Evolutionary conservation across 2,329 filamentous ascomycete genomes (phyloP), one percentile per base, ranked within the genome.

Genomic region (Aspergillus versicolor): DNA sequence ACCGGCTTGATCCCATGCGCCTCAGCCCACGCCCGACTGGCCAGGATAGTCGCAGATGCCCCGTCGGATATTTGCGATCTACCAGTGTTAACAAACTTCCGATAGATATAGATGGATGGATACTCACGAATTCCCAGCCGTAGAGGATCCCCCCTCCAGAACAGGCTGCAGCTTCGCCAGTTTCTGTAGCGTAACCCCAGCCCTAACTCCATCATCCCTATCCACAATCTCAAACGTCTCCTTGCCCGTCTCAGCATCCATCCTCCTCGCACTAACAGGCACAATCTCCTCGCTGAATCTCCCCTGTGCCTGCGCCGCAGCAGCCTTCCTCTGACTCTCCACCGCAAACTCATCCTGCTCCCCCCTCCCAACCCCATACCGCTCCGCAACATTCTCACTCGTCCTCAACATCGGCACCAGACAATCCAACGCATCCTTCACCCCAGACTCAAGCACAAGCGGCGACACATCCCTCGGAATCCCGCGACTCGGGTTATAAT

Each of bases 321-420:
- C 92, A 17, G 93, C 93, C 45, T 91, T 83, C 65, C 86, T 83
- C 80, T 91, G 97, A 57, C 87, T 91, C 78, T 93, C 91, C 12
- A 88, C 88, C 0, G 92, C 90, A 74, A 86, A 97, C 64, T 83
- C 80, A 76, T 97, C 92, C 78, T 96, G 89, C 69, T 80, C 78
- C 70, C 90, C 85, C 56, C 93, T 84, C 4, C 84, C 79, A 70
- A 97, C 86, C 69, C 88, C 85, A 75, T 96, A 97, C 77, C 96
- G 91, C 52, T 84, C 84, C 68, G 88, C 90, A 17, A 97, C 92
- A 74, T 97, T 97, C 80, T 97, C 92, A 59, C 88, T 92, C 4
- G 93, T 97, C 84, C 93, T 92, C 43, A 93, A 91, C 92, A 97
- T 97, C 64, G 92, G 89, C 80, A 90, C 82, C 83, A 92, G 83